Percentiles rank a stretch among this genome's conserved stretches.
phyloP scores from a whole-genome alignment of 352 stramenopile genomes.

The Pythium apleroticum region DNA sequence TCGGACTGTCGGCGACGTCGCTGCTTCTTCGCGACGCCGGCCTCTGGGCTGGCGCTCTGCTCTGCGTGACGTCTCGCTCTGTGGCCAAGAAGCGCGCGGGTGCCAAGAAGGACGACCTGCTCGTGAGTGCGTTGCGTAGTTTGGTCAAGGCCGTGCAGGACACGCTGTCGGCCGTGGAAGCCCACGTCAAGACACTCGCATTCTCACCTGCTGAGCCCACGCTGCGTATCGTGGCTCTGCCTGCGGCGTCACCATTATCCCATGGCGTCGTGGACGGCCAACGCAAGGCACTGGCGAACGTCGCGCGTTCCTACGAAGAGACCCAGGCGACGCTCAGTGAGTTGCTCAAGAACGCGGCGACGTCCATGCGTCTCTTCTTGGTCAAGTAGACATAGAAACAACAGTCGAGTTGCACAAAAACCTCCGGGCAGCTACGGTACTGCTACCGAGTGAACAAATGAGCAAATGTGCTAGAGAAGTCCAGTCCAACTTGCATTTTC shows the following conservation, averaged over 20 bases:
- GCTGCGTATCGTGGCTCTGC: slow-evolving; percentile 4
- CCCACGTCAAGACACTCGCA: slow-evolving; percentile 34
- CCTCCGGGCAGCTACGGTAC: no score
- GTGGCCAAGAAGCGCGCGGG: slow-evolving; percentile 63
- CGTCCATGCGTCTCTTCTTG: slow-evolving; percentile 25
- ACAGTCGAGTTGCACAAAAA: no score
- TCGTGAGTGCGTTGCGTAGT: slow-evolving; percentile 39
- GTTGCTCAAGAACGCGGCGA: slow-evolving; percentile 26
- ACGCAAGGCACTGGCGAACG: slow-evolving; percentile 8
- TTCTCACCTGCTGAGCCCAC: slow-evolving; percentile 14
- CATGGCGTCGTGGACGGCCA: slow-evolving; percentile 43
- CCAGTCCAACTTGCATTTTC: no score
- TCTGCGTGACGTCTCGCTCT: slow-evolving; percentile 44
- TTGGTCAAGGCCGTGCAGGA: slow-evolving; percentile 70
- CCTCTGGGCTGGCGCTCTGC: slow-evolving; percentile 49
- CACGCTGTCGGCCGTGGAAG: slow-evolving; percentile 37
- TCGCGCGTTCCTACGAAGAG: slow-evolving; percentile 11
- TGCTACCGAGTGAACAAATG: no score
- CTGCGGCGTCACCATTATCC: neutral
- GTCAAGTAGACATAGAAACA: slow-evolving; percentile 24
- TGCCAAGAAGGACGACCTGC: slow-evolving; percentile 58
- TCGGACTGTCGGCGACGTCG: slow-evolving; percentile 50
- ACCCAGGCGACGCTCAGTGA: slow-evolving; percentile 19
- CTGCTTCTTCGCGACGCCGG: slow-evolving; percentile 59
- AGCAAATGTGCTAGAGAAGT: no score